Conservation (phyloP, 73 alveolate species). For the Paramecium sonneborni region DNA sequence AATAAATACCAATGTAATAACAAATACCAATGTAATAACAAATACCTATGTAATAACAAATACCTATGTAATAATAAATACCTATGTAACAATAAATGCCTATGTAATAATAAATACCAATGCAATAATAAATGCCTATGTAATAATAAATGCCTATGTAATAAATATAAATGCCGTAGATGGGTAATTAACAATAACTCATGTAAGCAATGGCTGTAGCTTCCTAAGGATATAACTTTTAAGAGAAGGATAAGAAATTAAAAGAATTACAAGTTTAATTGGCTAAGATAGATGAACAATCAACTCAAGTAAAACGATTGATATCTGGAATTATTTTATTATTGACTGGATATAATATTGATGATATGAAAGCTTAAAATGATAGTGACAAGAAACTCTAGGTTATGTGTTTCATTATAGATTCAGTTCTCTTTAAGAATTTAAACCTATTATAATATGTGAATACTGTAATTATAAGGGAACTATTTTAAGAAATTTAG, state of each 20-base stretch:
- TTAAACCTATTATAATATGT: not conserved
- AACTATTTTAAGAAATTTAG: not conserved
- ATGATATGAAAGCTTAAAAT: not conserved
- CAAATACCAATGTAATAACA: not conserved
- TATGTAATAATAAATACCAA: not conserved
- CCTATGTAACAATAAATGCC: not conserved
- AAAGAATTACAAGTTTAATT: not conserved
- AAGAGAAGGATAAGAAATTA: not conserved
- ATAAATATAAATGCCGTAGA: not conserved
- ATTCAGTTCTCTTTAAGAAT: constrained; percentile 6
- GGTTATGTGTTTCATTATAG: constrained; percentile 26
- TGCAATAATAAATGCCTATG: not conserved
- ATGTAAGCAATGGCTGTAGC: not conserved
- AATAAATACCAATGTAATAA: not conserved
- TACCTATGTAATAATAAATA: not conserved
- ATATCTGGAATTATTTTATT: not conserved
- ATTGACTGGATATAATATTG: constrained; percentile 42
- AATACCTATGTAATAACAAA: no score
- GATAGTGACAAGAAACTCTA: not conserved
- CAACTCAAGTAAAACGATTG: not conserved
- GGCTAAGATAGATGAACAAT: not conserved
- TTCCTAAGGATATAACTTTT: not conserved
- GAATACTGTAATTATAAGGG: constrained; percentile 16
- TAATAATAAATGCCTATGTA: not conserved
- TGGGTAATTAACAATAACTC: not conserved